Percentiles rank a stretch among this genome's conserved stretches.
Conservation (phyloP, 1,284 basidiomycete species). For the Sanghuangporus weigelae region DNA sequence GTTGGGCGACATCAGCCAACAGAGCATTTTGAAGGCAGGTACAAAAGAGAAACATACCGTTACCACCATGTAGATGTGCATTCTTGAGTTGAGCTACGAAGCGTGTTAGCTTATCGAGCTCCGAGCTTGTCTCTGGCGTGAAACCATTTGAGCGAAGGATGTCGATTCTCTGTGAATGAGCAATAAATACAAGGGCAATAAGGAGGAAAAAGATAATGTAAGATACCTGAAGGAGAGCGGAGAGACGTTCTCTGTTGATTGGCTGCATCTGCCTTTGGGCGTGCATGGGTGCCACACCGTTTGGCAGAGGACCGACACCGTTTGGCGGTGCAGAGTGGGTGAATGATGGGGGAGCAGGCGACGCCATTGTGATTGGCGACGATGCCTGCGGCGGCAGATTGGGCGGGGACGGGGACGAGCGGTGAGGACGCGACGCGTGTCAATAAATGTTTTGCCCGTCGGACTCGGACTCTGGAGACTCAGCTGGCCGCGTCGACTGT, state of each 20-base stretch:
- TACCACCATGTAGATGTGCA: slow-evolving; percentile 15
- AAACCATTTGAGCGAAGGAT: slow-evolving; percentile 28
- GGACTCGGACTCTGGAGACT: not conserved
- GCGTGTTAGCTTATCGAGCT: slow-evolving; percentile 30
- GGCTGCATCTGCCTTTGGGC: slow-evolving; percentile 6
- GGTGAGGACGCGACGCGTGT: not conserved
- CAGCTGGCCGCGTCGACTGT: not conserved
- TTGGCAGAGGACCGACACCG: slow-evolving; percentile 8
- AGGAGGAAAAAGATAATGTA: not conserved
- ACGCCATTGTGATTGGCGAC: slow-evolving; percentile 10
- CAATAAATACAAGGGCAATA: not conserved
- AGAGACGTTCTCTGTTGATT: slow-evolving; percentile 10
- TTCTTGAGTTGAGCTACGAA: slow-evolving; percentile 26
- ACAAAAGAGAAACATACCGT: slow-evolving; percentile 3
- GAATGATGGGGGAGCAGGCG: slow-evolving; percentile 13
- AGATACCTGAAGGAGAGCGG: slow-evolving; percentile 2
- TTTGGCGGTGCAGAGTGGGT: slow-evolving; percentile 3
- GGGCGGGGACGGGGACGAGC: not conserved
- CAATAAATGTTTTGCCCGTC: not conserved
- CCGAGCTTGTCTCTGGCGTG: slow-evolving; percentile 32
- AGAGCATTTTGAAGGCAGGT: not conserved
- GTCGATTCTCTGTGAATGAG: slow-evolving; percentile 29
- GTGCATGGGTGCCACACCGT: slow-evolving; percentile 11
- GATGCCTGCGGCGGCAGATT: not conserved
- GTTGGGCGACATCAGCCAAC: not conserved